These are phyloP conservation scores for Fusarium sp. DNA, from an alignment of 2,329 filamentous ascomycete species.

Conservation along the genomic window DNA sequence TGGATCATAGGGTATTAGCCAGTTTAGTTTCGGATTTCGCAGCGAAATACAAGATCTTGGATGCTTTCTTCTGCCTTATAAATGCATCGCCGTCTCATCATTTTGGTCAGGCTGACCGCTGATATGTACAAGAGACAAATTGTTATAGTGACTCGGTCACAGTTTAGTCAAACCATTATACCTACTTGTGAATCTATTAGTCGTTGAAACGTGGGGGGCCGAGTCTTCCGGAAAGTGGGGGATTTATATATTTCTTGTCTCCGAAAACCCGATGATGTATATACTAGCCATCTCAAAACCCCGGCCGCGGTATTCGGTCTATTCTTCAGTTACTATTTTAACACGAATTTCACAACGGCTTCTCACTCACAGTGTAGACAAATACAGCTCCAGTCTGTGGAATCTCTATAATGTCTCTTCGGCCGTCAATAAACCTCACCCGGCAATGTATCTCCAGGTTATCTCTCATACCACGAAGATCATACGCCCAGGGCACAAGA, in stretches of 20 bases:
- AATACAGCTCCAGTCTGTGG: not conserved
- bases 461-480: conserved; percentile 12
- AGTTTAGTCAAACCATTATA: not conserved
- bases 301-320: conserved; percentile 31
- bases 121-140: not conserved
- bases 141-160: not conserved
- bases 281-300: conserved; percentile 12
- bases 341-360: not conserved
- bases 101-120: not conserved
- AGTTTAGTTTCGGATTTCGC: conserved; percentile 17
- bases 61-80: not conserved
- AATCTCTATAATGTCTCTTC: conserved; percentile 27
- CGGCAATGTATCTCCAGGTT: conserved; percentile 20
- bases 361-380: not conserved
- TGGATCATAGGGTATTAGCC: conserved; percentile 16
- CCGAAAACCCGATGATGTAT: conserved; percentile 29
- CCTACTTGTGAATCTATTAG: not conserved
- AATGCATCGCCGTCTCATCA: not conserved
- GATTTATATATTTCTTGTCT: conserved; percentile 1
- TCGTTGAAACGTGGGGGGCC: conserved; percentile 33
- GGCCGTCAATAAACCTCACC: conserved; percentile 28
- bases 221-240: conserved; percentile 42
- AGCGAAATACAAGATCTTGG: not conserved
- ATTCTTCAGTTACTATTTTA: not conserved
- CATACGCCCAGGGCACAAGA: conserved; percentile 32